Base-by-base conservation (phyloP, 2,329 filamentous ascomycete genomes). In the Fusarium graminum region DNA sequence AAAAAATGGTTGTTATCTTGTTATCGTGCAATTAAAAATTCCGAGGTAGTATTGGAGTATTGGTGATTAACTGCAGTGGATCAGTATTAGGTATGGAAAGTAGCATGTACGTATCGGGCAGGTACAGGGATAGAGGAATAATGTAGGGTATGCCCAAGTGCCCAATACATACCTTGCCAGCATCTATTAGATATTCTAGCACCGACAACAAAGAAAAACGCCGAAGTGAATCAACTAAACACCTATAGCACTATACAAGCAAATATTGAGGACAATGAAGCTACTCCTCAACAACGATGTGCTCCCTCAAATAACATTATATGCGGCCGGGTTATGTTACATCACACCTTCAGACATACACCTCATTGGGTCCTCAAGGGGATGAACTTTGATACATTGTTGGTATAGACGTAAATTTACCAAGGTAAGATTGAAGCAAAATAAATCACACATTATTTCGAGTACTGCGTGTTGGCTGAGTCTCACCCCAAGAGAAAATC, bases 11-110 rank as follows among this genome's bases (percentile, higher is more conserved):
- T 36, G 34, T 17, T 36, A 36, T 36, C 34, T 29, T 38, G 17
- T 36, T 49, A 47, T 30, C 43, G 26, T 38, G 36, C 22, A 42
- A 58, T 57, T 29, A 28, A 22, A 41, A 11, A 40, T 29, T 26
- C 22, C 36, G 14, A 34, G 9, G 17, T 36, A 41, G 47, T 47
- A 42, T 32, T 53, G 28, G 13, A 47, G 41, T 16, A 17, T 28
- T 41, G 25, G 22, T 57, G 38, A 25, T 41, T 49, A 17, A 17
- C 16, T 17, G 16, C 16, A 16, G 16, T n/a, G 32, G 32, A 7
- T 29, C 28, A 29, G 16, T n/a, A 10, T 9, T n/a, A 9, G 2
- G 13, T 34, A 34, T n/a, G 14, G 22, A 22, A 22, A n/a, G 32
- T n/a, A 13, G 14, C 16, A n/a, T 4, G 22, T 22, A 22, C 22